Base-by-base conservation (phyloP, 1,284 basidiomycete genomes). In the Rhodofomes roseus region DNA sequence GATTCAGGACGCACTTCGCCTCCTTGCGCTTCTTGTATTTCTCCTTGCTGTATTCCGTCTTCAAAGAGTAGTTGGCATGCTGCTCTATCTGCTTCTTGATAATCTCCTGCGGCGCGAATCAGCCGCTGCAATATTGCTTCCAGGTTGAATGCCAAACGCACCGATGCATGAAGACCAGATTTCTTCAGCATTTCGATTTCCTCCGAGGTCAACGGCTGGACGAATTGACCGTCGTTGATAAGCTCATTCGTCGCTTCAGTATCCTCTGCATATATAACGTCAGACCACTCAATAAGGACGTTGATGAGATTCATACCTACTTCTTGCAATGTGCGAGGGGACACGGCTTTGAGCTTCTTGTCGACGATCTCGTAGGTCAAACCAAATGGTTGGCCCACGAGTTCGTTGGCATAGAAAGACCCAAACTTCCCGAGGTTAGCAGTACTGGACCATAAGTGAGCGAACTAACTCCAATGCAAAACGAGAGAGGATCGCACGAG, bases 11-110 rank as follows among this genome's bases (percentile, higher is more conserved):
- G 65, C 70, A 95, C 95, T 98, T 98, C 63, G 92, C 93, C 75
- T 96, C 93, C 74, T 98, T 98, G 51, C 93, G 81, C 73, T 95
- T 95, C 71, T 86, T 90, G 76, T 97, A 98, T 72, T 98, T 98
- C 69, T 97, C 95, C 74, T 98, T 97, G 73, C 92, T 95, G 72
- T 95, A 97, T 74, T 96, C 96, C 1, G 95, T 97, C 77, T 98
- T 98, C 56, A 96, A 78, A 8, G 86, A 86, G 73, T 92, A 98
- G 68, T 92, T 91, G 36, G 90, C 88, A 69, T 98, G 95, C 66
- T 89, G 84, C 66, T 93, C 93, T 59, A 97, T 95, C 74, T 98
- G 95, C 71, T 82, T 86, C 68, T 91, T 86, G 68, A 98, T 96
- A 62, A 98, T 97, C 72, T 96, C 94, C 88, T 96, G 34, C 8